phyloP scores from a whole-genome alignment of 108 stramenopile genomes.

The Pelagomonas calceolata region DNA sequence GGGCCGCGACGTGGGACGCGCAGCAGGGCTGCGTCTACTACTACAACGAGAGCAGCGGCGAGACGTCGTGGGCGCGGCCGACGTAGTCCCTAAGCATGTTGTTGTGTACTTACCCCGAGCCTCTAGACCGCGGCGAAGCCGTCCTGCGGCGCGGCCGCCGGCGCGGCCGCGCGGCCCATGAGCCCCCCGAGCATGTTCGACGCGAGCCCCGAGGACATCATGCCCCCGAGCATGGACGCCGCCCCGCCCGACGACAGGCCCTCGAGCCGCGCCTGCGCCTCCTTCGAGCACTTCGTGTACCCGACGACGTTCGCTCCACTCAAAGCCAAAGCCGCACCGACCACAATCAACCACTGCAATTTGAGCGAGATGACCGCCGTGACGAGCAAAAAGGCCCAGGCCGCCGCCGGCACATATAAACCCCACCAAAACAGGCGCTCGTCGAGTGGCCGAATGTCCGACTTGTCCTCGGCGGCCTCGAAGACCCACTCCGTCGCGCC shows the following conservation, averaged over 20 bases:
- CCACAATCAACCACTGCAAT: slow-evolving; percentile 73
- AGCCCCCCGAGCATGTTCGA: neutral
- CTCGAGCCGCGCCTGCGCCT: slow-evolving; percentile 61
- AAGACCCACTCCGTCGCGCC: slow-evolving; percentile 78
- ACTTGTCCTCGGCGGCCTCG: slow-evolving; percentile 49
- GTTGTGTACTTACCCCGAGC: too few relatives aligned
- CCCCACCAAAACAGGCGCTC: slow-evolving; percentile 79
- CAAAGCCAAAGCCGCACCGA: slow-evolving; percentile 63
- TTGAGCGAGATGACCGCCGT: slow-evolving; percentile 62
- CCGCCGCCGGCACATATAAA: slow-evolving; percentile 65
- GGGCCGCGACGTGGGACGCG: slow-evolving; percentile 22
- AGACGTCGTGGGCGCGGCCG: slow-evolving; percentile 46
- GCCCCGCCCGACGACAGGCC: slow-evolving; percentile 29
- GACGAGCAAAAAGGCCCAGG: slow-evolving; percentile 64
- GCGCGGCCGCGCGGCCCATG: neutral
- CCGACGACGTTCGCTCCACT: slow-evolving; percentile 81
- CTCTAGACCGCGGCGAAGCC: too few relatives aligned
- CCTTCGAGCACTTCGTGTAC: slow-evolving; percentile 83
- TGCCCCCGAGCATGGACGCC: too few relatives aligned
- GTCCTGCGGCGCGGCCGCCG: too few relatives aligned
- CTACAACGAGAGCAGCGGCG: slow-evolving; percentile 30
- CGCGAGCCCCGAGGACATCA: too few relatives aligned
- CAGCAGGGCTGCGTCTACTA: slow-evolving; percentile 46
- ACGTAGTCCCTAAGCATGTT: neutral
- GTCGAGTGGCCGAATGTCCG: slow-evolving; percentile 56